These are phyloP conservation scores for Skeletonema costatum DNA, from an alignment of 108 stramenopile genomes.

Conservation along the genomic window DNA sequence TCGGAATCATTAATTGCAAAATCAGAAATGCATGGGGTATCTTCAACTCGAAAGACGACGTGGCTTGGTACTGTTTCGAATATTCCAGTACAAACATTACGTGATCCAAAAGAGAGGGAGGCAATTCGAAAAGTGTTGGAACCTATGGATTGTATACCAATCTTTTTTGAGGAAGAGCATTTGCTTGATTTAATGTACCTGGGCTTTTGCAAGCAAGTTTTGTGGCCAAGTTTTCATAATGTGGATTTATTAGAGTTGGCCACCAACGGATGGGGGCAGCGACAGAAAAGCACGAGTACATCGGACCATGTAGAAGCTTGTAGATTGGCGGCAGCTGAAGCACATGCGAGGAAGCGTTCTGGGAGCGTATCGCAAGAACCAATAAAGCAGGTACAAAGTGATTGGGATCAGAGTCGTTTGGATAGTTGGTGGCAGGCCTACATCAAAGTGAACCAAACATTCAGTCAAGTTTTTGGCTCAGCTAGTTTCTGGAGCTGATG, in stretches of 20 bases:
- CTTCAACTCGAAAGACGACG: conserved; percentile 67
- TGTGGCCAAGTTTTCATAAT: conserved; percentile 99
- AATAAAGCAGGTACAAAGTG: conserved; percentile 29
- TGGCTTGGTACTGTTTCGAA: conserved; percentile 96
- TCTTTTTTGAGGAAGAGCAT: conserved; percentile 74
- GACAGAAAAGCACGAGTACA: conserved; percentile 23
- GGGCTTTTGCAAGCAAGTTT: conserved; percentile 96
- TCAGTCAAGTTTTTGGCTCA: conserved; percentile 69
- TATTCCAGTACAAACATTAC: conserved; percentile 41
- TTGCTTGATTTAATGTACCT: conserved; percentile 82
- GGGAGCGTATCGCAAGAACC: conserved; percentile 13
- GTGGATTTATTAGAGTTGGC: conserved; percentile 90
- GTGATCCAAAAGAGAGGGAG: conserved; percentile 74
- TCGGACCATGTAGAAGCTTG: conserved; percentile 43
- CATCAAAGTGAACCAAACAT: conserved; percentile 80
- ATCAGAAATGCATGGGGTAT: conserved; percentile 78
- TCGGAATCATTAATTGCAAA: conserved; percentile 94
- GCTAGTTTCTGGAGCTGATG: conserved; percentile 66
- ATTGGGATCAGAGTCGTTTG: conserved; percentile 89
- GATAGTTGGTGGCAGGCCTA: conserved; percentile 93
- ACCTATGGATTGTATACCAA: conserved; percentile 93
- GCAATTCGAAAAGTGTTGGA: conserved; percentile 71
- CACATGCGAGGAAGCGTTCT: conserved; percentile 35
- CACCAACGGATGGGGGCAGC: conserved; percentile 60
- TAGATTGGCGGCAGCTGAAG: conserved; percentile 44